Evolutionary conservation across 805 yeast species (phyloP), one percentile per base, ranked within the genome.

Genomic region (Metschnikowia peoriensis): DNA sequence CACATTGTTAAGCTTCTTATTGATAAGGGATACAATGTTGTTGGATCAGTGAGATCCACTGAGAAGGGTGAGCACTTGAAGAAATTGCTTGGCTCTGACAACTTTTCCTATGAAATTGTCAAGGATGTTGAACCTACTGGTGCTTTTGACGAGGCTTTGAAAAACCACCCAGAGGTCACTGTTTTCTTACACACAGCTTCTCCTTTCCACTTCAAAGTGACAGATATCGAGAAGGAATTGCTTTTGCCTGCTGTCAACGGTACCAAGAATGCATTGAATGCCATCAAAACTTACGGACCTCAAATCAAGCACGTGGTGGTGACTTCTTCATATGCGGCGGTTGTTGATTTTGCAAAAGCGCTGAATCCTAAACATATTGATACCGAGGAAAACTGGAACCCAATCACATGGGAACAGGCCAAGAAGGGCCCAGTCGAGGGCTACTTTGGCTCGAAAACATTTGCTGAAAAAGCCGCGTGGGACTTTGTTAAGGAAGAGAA

Each of bases 101-200:
- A 67, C 32, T 71, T 80, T 54, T 58, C 65, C 6, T 78, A 76
- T 55, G 82, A 71, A 42, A 59, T 82, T 16, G 80, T 82, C 22
- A 59, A 65, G 7, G 86, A 81, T 56, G 74, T 83, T 44, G 72
- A 71, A 9, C 64, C 66, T 14, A 69, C 60, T 12, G 71, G 71
- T n/a, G 81, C 83, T 0, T 80, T 80, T 54, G 78, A 77, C 52
- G 65, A 65, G n/a, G 75, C 77, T 0, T 70, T 83, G 57, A 64
- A 75, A 58, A 69, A 68, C 16, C 76, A 77, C 56, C 77, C 78
- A 35, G 85, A 82, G 41, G 76, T 82, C 51, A 70, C 72, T 12
- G 80, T 76, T 35, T 83, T 84, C 46, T 58, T 83, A 45, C 89
- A 84, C 65, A 76, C 84, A 10, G 88, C 89, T 3, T 78, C 85